Evolutionary conservation across 1,284 basidiomycete genomes (phyloP).

Genomic region (Leccinum variabile): DNA sequence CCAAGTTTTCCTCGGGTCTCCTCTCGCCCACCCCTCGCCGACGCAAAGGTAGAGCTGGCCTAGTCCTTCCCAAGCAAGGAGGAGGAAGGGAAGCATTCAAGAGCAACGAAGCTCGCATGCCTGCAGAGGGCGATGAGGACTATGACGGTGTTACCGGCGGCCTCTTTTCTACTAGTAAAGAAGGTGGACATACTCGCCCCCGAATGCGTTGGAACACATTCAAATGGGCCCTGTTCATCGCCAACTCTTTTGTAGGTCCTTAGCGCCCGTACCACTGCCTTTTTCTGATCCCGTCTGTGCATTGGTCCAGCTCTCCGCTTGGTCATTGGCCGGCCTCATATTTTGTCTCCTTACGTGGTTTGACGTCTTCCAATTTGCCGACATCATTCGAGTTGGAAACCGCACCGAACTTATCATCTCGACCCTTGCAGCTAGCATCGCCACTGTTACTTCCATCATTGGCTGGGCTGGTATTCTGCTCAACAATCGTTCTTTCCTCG

Average conservation of each 20-base stretch:
- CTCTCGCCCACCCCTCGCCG: slow-evolving; percentile 43
- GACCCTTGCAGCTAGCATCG: slow-evolving; percentile 41
- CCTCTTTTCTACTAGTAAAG: slow-evolving; percentile 31
- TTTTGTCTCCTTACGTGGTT: not conserved
- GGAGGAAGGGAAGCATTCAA: slow-evolving; percentile 65
- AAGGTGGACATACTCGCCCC: slow-evolving; percentile 36
- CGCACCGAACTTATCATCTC: slow-evolving; percentile 46
- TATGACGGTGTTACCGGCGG: slow-evolving; percentile 46
- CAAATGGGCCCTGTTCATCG: slow-evolving; percentile 64
- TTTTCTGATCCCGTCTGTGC: not conserved
- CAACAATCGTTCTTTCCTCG: slow-evolving; percentile 53
- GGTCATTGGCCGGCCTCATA: slow-evolving; percentile 23
- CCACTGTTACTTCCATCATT: slow-evolving; percentile 33
- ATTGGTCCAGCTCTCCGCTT: slow-evolving; percentile 39
- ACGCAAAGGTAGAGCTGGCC: slow-evolving; percentile 31
- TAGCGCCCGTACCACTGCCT: not conserved
- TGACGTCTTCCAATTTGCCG: slow-evolving; percentile 42
- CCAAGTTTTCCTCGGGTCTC: slow-evolving; percentile 37
- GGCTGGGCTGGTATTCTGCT: slow-evolving; percentile 52
- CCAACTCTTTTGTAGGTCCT: slow-evolving; percentile 27
- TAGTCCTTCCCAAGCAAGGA: slow-evolving; percentile 48
- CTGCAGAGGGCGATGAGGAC: slow-evolving; percentile 57
- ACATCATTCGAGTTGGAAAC: slow-evolving; percentile 48
- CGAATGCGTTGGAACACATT: slow-evolving; percentile 66
- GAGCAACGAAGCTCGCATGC: slow-evolving; percentile 51